Evolutionary conservation across 441 rosid genomes (phyloP).

Genomic region (Erysimum cheiri): DNA sequence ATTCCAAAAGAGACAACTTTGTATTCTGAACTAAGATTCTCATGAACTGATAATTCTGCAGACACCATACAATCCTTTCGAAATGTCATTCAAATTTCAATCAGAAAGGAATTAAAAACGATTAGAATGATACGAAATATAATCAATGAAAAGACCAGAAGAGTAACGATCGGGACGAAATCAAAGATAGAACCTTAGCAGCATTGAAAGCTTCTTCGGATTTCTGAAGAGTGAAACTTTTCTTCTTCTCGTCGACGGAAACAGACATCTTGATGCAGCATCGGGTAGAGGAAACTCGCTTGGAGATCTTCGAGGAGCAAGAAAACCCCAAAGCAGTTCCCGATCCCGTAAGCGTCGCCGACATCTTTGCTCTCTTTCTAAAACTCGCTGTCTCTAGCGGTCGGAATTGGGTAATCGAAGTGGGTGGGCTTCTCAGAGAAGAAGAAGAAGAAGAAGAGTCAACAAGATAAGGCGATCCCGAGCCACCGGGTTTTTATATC

Average conservation of each 20-base stretch:
- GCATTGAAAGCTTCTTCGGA: conserved; percentile 84
- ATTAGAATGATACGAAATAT: background rate
- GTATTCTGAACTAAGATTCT: conserved; percentile 3
- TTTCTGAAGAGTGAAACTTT: conserved; percentile 72
- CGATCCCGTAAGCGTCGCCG: conserved; percentile 63
- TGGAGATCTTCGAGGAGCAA: conserved; percentile 50
- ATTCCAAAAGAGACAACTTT: background rate
- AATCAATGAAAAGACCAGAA: background rate
- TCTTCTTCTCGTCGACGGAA: conserved; percentile 80
- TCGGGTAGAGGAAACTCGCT: conserved; percentile 42
- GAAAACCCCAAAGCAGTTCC: conserved; percentile 62
- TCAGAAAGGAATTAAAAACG: background rate
- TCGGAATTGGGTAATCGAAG: conserved; percentile 33
- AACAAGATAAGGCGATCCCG: conserved; percentile 45
- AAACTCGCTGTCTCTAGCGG: conserved; percentile 24
- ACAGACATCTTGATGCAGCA: conserved; percentile 69
- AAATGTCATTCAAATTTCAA: background rate
- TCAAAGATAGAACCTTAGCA: conserved; percentile 62
- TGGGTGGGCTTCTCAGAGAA: background rate
- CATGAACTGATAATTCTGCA: background rate
- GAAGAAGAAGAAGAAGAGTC: conserved; percentile 32
- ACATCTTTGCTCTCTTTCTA: conserved; percentile 48
- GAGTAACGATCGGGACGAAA: background rate
- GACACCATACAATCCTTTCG: background rate
- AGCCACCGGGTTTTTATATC: conserved; percentile 27